Evolutionary conservation across 305 asterid genomes (phyloP).

Genomic region (Fraxinus greggii): DNA sequence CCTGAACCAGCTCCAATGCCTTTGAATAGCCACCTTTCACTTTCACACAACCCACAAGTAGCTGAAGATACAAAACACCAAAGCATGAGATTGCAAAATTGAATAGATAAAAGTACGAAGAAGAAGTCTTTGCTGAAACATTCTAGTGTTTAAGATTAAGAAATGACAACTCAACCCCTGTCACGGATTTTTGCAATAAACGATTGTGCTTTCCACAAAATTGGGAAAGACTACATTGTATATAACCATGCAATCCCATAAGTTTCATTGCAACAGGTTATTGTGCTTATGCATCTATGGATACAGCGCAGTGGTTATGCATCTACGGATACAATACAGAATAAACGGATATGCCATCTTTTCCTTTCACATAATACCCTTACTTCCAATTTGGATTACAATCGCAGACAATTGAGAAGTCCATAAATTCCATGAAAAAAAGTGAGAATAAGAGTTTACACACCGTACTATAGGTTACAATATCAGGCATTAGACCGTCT

Average conservation of each 20-base stretch:
- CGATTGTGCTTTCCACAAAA: slow-evolving; percentile 5
- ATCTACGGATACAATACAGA: background rate
- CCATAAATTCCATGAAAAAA: background rate
- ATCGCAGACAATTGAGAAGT: background rate
- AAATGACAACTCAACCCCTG: background rate
- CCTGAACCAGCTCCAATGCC: slow-evolving; percentile 77
- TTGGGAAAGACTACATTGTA: slow-evolving; percentile 11
- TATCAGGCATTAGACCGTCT: slow-evolving; percentile 83
- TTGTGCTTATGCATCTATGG: background rate
- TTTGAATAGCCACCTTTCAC: slow-evolving; percentile 65
- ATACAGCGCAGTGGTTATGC: background rate
- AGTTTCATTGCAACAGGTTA: slow-evolving; percentile 12
- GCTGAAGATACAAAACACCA: slow-evolving; percentile 43
- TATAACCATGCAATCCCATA: slow-evolving; percentile 18
- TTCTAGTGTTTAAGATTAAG: background rate
- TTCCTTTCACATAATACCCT: background rate
- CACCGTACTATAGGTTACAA: slow-evolving; percentile 89
- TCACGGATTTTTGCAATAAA: slow-evolving; percentile 4
- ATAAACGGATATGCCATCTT: background rate
- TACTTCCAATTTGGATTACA: background rate
- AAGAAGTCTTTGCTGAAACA: background rate
- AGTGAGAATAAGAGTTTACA: slow-evolving; percentile 31
- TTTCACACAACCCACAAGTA: slow-evolving; percentile 83
- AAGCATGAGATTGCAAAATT: slow-evolving; percentile 10
- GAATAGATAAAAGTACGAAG: slow-evolving; percentile 11